Evolutionary conservation across 768 basidiomycete species (phyloP), one percentile per base, ranked within the genome.

Genomic region (Trichaptum fuscoviolaceum): DNA sequence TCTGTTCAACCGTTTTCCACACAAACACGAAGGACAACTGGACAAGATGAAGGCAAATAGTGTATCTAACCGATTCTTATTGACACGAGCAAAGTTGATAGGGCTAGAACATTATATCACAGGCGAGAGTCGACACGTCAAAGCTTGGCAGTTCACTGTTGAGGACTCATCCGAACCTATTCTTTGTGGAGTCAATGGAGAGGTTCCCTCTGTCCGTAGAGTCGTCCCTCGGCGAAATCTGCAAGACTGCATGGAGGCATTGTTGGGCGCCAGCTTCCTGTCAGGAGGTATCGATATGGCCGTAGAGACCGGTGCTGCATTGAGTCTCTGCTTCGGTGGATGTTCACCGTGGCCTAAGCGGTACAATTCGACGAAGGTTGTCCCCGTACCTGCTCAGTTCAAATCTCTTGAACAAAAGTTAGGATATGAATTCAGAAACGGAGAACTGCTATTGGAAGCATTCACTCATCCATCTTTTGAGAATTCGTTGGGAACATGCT

Each of bases 171-270:
- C 75, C 35, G 72, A 75, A 58, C 71, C 69, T 26, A 8, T 30
- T 30, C 30, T 30, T 30, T 30, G 30, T 30, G 30, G 30, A 61
- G 59, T 18, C 58, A 6, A 63, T 65, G 58, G 68, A 73, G 10
- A 62, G 7, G 61, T 58, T 24, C 76, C 81, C 59, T 76, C 67
- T 59, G 79, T 80, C n/a, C 69, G 64, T 64, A 82, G 89, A 36
- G 75, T 76, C 42, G 84, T 87, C 66, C 85, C 89, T 3, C 82
- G 91, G 27, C 78, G 92, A 65, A 87, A 90, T 70, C 75, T 96
- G 68, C 91, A 93, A 72, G 94, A 96, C 72, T 93, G 90, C 72
- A 91, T 94, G 87, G 95, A 96, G 73, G 90, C 95, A 0, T 81
- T 87, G 6, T 77, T 96, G 3, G 95, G 93, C 12, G 93, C 91